Evolutionary conservation across 106 monocot species (phyloP).

Genomic region (Dendrobium nobile): DNA sequence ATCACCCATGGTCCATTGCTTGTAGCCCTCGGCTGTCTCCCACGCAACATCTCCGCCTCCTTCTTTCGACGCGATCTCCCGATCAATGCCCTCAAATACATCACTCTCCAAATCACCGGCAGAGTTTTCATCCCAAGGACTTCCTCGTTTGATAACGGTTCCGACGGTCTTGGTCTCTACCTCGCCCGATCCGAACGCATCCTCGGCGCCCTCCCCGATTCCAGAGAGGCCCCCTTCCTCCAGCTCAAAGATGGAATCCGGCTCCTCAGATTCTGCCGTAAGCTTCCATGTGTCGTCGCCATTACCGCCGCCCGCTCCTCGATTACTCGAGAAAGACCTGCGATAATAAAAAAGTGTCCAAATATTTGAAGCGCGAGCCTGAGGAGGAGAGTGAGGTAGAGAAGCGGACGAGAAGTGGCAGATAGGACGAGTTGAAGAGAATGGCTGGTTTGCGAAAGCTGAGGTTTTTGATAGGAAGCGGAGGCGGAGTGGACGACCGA

Average conservation of each 20-base stretch:
- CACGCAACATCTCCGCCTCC: constrained; percentile 18
- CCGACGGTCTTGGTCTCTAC: not conserved
- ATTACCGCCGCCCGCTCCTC: constrained; percentile 13
- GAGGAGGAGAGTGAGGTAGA: not conserved
- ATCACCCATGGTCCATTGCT: constrained; percentile 47
- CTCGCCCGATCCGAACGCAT: constrained; percentile 9
- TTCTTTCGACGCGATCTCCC: constrained; percentile 14
- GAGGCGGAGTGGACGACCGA: constrained; percentile 18
- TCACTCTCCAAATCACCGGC: constrained; percentile 11
- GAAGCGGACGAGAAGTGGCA: not conserved
- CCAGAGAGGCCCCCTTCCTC: constrained; percentile 20
- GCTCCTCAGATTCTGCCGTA: constrained; percentile 27
- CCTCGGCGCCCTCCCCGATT: constrained; percentile 17
- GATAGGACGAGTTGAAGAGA: not conserved
- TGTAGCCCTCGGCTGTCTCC: constrained; percentile 37
- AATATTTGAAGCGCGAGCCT: not conserved
- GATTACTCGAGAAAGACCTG: constrained; percentile 26
- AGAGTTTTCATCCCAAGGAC: constrained; percentile 8
- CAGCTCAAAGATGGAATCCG: constrained; percentile 25
- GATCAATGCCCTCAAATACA: constrained; percentile 34
- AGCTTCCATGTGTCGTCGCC: constrained; percentile 40
- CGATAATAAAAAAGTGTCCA: not conserved
- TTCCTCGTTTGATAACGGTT: not conserved
- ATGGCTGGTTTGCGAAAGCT: not conserved
- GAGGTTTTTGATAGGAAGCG: constrained; percentile 20